Conservation (phyloP, 345 rosid genomes). For the Ceriops decandra region DNA sequence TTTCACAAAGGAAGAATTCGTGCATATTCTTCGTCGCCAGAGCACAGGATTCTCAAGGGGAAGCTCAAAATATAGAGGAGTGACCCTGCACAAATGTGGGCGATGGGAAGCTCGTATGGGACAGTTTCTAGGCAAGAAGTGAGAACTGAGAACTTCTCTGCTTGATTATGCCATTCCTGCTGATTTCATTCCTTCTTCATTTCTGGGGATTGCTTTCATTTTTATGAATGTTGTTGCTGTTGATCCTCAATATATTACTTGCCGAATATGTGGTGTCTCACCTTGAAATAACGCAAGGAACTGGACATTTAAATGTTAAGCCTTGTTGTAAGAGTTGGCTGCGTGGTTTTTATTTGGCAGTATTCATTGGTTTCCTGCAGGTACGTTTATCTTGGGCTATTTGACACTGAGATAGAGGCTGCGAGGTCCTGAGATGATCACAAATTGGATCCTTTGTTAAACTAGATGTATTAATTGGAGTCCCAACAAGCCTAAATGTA, state of each 20-base stretch:
- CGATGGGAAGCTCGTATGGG: constrained; percentile 6
- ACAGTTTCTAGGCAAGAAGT: constrained; percentile 2
- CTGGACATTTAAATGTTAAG: constrained; percentile 14
- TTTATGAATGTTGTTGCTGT: background rate
- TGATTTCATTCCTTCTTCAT: background rate
- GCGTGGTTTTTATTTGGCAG: constrained; percentile 24
- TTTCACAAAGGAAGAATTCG: background rate
- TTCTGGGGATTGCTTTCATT: background rate
- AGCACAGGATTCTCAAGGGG: background rate
- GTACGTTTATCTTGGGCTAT: constrained; percentile 93
- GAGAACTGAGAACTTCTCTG: constrained; percentile 1
- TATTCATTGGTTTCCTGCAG: constrained; percentile 46
- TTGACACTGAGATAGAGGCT: constrained; percentile 87
- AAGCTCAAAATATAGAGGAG: constrained; percentile 5
- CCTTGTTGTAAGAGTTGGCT: constrained; percentile 12
- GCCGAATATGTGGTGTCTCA: background rate
- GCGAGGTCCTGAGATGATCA: constrained; percentile 59
- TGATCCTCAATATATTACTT: background rate
- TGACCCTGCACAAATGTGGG: background rate
- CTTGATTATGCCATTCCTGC: background rate
- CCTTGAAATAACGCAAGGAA: background rate
- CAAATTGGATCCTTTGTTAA: constrained; percentile 10
- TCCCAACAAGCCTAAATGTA: background rate
- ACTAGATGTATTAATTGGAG: background rate
- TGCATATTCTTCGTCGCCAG: background rate